phyloP scores from a whole-genome alignment of 257 asterid genomes.

The Solanum okadae region DNA sequence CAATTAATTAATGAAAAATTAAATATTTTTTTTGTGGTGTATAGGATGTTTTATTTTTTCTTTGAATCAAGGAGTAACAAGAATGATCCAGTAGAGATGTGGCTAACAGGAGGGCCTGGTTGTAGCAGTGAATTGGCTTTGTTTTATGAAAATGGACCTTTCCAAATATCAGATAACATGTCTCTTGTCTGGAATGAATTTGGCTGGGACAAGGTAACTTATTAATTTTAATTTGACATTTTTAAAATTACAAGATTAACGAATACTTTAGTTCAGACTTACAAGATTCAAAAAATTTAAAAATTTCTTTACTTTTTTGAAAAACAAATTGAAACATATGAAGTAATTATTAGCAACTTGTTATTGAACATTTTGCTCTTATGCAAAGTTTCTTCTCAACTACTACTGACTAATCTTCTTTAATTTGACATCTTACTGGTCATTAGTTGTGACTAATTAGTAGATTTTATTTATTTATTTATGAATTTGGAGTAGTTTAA shows the following conservation, averaged over 20 bases:
- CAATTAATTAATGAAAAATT: background rate
- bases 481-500: background rate
- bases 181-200: conserved; percentile 42
- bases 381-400: background rate
- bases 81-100: conserved; percentile 44
- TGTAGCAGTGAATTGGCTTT: conserved; percentile 54
- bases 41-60: conserved; percentile 15
- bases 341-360: background rate
- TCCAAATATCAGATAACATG: conserved; percentile 23
- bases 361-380: background rate
- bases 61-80: conserved; percentile 42
- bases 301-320: too few relatives aligned
- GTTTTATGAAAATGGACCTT: conserved; percentile 54
- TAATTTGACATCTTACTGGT: background rate
- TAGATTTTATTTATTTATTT: background rate
- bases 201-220: conserved; percentile 52
- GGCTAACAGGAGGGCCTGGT: conserved; percentile 69
- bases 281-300: too few relatives aligned
- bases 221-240: too few relatives aligned
- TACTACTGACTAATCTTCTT: background rate
- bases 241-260: too few relatives aligned
- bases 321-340: too few relatives aligned
- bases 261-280: too few relatives aligned
- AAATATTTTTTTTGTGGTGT: background rate
- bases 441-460: background rate